Base-by-base conservation (phyloP, 2,329 filamentous ascomycete genomes). In the Penicillium thymicola region DNA sequence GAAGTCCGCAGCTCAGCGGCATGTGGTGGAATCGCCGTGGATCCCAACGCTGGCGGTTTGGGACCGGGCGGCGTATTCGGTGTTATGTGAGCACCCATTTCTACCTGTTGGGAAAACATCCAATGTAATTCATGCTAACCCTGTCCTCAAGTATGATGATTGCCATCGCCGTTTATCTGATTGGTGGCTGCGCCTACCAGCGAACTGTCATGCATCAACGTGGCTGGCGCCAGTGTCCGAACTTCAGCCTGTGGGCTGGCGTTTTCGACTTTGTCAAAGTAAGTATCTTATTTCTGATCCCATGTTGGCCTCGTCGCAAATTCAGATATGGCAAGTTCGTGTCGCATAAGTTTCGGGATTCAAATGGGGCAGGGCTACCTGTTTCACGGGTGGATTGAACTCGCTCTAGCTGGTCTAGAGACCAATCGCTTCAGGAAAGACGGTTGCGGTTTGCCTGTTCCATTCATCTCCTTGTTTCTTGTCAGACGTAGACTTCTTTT, bases 171-270 rank as follows among this genome's bases (percentile, higher is more conserved):
- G 94, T 94, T 23, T 99, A 99, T 75, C 79, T 96, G 54, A 83
- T 95, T 37, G 94, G 94, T 65, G 94, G 94, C 68, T 89, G 96
- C 66, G 92, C 96, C 61, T 99, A 97, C 79, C 93, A 97, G 75
- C 86, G 94, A 58, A 95, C 91, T 32, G 92, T 99, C 56, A 88
- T 92, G 76, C 90, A 99, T 72, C 92, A 96, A 66, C 84, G 94
- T 60, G 94, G 94, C 46, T 97, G 93, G 94, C 85, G 90, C 65
- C 94, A 99, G 74, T 79, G 97, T 65, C 94, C 94, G 51, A 97
- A 99, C 77, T 97, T 94, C 78, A 86, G 85, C 65, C 83, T 97
- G 65, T 99, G 94, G 94, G 87, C 90, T 30, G 88, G 91, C 53
- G 89, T 97, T 60, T 87, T 89, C 76, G 86, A 83, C 65, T 96